phyloP scores from a whole-genome alignment of 2,329 filamentous ascomycete species.

The Arthrobotrys entomopaga region DNA sequence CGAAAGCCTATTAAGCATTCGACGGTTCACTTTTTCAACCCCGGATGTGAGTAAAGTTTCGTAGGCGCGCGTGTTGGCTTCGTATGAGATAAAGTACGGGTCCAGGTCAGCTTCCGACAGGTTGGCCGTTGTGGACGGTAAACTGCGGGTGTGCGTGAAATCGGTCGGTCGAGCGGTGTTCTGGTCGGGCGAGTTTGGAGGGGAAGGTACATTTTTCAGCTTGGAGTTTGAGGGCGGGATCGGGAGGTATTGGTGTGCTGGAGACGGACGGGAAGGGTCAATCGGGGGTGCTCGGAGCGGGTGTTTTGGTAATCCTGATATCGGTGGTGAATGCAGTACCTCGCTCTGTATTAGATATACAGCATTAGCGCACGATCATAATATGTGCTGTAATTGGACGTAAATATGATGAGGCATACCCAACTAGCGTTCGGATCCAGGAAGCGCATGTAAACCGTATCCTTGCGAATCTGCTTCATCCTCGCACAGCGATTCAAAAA shows the following conservation, averaged over 20 bases:
- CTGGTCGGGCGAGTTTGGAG: slow-evolving; percentile 62
- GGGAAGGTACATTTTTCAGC: slow-evolving; percentile 70
- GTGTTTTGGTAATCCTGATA: slow-evolving; percentile 91
- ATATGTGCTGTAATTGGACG: neutral
- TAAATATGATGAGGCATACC: slow-evolving; percentile 68
- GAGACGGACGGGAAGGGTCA: slow-evolving; percentile 89
- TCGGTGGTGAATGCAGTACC: slow-evolving; percentile 90
- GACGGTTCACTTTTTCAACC: slow-evolving; percentile 95
- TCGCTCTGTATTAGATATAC: slow-evolving; percentile 75
- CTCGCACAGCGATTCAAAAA: slow-evolving; percentile 92
- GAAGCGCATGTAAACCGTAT: slow-evolving; percentile 98
- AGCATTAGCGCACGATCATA: slow-evolving; percentile 58
- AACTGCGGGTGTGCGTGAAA: slow-evolving; percentile 76
- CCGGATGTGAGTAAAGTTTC: slow-evolving; percentile 88
- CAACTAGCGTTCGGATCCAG: slow-evolving; percentile 98
- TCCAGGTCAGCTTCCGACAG: slow-evolving; percentile 91
- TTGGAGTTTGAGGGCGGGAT: slow-evolving; percentile 86
- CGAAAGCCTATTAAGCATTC: slow-evolving; percentile 85
- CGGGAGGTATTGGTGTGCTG: slow-evolving; percentile 86
- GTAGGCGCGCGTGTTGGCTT: slow-evolving; percentile 88
- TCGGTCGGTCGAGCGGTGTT: slow-evolving; percentile 59
- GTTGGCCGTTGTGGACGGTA: slow-evolving; percentile 80
- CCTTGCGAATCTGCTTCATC: slow-evolving; percentile 90
- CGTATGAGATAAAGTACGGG: slow-evolving; percentile 94
- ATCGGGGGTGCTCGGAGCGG: slow-evolving; percentile 94